Conservation (phyloP, 306 rosid species). For the Cicer pinnatifidum region DNA sequence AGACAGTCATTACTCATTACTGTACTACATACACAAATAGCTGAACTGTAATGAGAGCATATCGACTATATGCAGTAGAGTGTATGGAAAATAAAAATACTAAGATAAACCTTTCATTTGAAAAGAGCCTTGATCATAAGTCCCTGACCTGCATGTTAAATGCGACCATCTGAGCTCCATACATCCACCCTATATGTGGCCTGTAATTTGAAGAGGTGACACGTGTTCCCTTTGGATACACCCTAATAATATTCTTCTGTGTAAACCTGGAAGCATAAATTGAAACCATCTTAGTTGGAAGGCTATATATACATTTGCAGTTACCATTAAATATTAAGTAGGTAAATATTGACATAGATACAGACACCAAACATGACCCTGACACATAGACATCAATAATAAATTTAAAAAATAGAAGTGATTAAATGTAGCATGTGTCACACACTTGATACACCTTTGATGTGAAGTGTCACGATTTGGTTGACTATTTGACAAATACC, state of each 20-base stretch:
- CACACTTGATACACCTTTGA: neutral
- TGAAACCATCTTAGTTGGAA: slow-evolving; percentile 34
- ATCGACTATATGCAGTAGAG: neutral
- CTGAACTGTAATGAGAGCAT: neutral
- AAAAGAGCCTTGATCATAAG: slow-evolving; percentile 34
- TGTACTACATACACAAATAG: neutral
- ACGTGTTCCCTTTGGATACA: slow-evolving; percentile 89
- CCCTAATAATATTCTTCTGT: slow-evolving; percentile 73
- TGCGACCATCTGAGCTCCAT: slow-evolving; percentile 97
- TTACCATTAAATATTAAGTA: neutral
- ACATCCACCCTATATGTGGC: slow-evolving; percentile 88
- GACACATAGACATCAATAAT: neutral
- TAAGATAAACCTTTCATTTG: slow-evolving; percentile 31
- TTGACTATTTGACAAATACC: slow-evolving; percentile 49
- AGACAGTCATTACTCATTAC: too few relatives aligned
- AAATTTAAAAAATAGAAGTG: neutral
- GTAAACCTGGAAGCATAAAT: slow-evolving; percentile 67
- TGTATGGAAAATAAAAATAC: slow-evolving; percentile 11
- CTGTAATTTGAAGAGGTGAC: slow-evolving; percentile 76
- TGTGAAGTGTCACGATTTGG: neutral
- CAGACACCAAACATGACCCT: neutral
- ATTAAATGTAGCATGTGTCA: neutral
- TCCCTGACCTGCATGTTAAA: slow-evolving; percentile 90
- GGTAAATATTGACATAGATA: neutral
- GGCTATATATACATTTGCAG: slow-evolving; percentile 34